phyloP scores from a whole-genome alignment of 2,329 filamentous ascomycete genomes.

The Ophiostoma sp. region DNA sequence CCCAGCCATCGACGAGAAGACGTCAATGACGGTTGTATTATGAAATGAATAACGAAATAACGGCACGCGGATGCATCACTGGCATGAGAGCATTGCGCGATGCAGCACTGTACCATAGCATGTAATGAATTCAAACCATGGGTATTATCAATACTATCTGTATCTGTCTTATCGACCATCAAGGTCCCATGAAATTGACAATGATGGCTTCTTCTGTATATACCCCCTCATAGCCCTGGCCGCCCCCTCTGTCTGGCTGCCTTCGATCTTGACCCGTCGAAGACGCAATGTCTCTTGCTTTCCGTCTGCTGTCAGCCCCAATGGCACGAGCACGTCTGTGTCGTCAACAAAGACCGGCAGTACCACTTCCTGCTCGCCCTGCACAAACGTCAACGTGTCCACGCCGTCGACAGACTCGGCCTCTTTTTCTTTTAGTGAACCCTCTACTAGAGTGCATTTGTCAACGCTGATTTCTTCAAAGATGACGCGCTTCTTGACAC shows the following conservation, averaged over 20 bases:
- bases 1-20: not conserved
- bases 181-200: not conserved
- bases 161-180: not conserved
- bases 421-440: constrained; percentile 20
- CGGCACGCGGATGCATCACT: constrained; percentile 25
- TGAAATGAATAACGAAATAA: constrained; percentile 15
- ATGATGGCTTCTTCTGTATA: not conserved
- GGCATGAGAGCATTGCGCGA: constrained; percentile 22
- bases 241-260: not conserved
- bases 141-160: not conserved
- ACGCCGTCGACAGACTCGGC: not conserved
- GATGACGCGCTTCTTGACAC: constrained; percentile 36
- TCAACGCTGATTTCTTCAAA: constrained; percentile 33
- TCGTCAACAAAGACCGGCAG: constrained; percentile 24
- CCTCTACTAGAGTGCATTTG: not conserved
- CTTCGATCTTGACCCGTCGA: constrained; percentile 1
- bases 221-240: not conserved
- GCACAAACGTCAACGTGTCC: constrained; percentile 24
- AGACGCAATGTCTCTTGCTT: not conserved
- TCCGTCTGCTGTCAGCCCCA: constrained; percentile 18
- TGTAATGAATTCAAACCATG: constrained; percentile 14
- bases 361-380: constrained; percentile 15
- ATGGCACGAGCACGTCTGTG: constrained; percentile 25
- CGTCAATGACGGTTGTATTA: not conserved
- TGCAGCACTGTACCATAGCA: constrained; percentile 18